Base-by-base conservation (phyloP, 2,329 filamentous ascomycete genomes). In the Stagonosporopsis rhizophila region DNA sequence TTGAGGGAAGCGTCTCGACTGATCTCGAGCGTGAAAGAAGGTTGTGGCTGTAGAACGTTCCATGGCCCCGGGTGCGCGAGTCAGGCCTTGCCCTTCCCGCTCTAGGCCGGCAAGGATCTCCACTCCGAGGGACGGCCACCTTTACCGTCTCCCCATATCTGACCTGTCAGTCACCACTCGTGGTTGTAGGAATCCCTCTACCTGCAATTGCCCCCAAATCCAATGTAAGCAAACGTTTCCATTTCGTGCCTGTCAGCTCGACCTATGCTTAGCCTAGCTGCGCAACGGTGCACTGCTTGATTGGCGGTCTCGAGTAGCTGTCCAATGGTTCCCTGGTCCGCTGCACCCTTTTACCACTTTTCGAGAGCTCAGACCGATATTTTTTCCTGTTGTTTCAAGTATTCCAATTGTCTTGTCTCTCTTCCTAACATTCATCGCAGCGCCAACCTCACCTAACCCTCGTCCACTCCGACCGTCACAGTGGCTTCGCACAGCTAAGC, bases 401-500 rank as follows among this genome's bases (percentile, higher is more conserved):
- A 15, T 2, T 14, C 30, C 37, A 20, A 9, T 30, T 19, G 23
- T 27, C 19, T 7, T 25, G 1, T 4, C 23, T 22, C 44, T 34
- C 44, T 39, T 17, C 34, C 42, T 48, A 19, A 56, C 48, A 37
- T 20, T 7, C 4, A 2, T 17, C 12, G 6, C 47, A 57, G 44
- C 37, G 5, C 7, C 28, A 11, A 30, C 12, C 32, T 37, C 44
- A n/a, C 54, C 38, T 8, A 22, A 7, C 37, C 25, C 17, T 23
- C 28, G 42, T 38, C 22, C 23, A 9, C 22, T 11, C 44, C 42
- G 39, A 46, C 47, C 54, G 35, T 59, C 65, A 64, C 59, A 59
- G 62, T 75, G 72, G 72, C 72, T 65, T 49, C 62, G 45, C 65
- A 59, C 60, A 60, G 23, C 56, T 73, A 67, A 65, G 48, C 60